Base-by-base conservation (phyloP, 192 early-diverging fungal genomes). In the Dissophora ornata region DNA sequence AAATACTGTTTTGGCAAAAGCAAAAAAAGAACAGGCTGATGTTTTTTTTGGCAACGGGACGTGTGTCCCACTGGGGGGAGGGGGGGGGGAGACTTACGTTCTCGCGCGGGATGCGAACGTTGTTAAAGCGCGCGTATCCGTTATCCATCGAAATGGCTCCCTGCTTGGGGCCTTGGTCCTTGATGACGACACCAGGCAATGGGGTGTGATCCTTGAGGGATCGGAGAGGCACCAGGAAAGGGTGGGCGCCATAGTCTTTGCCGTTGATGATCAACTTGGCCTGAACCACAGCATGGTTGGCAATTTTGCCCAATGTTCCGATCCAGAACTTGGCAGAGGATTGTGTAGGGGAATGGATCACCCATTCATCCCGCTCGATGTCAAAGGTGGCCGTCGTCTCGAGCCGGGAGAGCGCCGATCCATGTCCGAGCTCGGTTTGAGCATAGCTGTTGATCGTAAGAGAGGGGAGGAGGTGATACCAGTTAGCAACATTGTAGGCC, bases 271-370 rank as follows among this genome's bases (percentile, higher is more conserved):
- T 86, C 21, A 96, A 70, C 50, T 87, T 85, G 21, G 93, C 94
- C 87, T 93, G 92, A 6, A 96, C 93, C 42, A 95, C 86, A 9
- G 94, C 92, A 77, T 96, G 92, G 33, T 87, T 93, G 15, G 89
- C 87, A 3, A 87, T 85, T 40, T 90, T 88, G 52, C 93, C 93
- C 30, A 96, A 81, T 16, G 89, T 89, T 28, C 93, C 94, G n/a
- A 90, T 85, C 94, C 94, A 96, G 87, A 92, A 96, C 79, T 96
- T 96, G 69, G 88, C 79, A 3, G 94, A 85, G 21, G 92, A 90
- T 45, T 94, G 81, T 32, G 82, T 86, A 13, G 94, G 94, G 9
- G 88, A 88, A 70, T 96, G 87, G 45, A 96, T 84, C 44, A 92
- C 93, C 64, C 94, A 96, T 80, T 96, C 89, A 67, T 95, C 88